phyloP scores from a whole-genome alignment of 208 protist species.

The Trypanosoma mega region DNA sequence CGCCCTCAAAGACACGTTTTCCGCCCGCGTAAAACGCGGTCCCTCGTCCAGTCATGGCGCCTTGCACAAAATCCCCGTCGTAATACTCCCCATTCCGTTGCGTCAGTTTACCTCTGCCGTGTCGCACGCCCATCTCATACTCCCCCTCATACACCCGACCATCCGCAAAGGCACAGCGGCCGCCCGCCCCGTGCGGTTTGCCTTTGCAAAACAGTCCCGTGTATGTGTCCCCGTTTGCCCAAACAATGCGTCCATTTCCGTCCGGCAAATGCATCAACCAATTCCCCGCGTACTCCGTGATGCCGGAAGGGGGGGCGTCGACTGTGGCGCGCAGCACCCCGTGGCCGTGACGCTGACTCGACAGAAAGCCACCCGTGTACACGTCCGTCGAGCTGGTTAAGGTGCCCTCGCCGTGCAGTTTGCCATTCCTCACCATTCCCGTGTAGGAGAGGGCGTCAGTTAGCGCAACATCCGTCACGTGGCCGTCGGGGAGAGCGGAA shows the following conservation, averaged over 20 bases:
- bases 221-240: conserved; percentile 43
- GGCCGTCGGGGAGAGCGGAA: not conserved
- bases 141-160: conserved; percentile 58
- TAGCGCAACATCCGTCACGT: conserved; percentile 20
- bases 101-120: conserved; percentile 48
- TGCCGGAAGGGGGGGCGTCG: conserved; percentile 9
- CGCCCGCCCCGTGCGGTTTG: conserved; percentile 28
- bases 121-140: conserved; percentile 38
- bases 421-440: conserved; percentile 25
- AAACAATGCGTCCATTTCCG: conserved; percentile 23
- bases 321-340: conserved; percentile 19
- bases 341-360: conserved; percentile 22
- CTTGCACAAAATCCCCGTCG: conserved; percentile 53
- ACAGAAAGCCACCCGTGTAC: conserved; percentile 34
- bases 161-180: conserved; percentile 34
- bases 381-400: conserved; percentile 9
- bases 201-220: conserved; percentile 32
- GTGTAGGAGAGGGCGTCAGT: conserved; percentile 28
- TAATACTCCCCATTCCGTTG: conserved; percentile 58
- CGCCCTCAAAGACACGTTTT: conserved; percentile 30
- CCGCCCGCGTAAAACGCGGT: conserved; percentile 32
- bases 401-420: conserved; percentile 24
- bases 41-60: conserved; percentile 45
- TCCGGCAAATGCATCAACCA: conserved; percentile 24
- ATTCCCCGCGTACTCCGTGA: conserved; percentile 31